A percentile compares a stretch with the other conserved stretches of the same genome.
These are phyloP conservation scores for Verticillium nubilum DNA, from an alignment of 2,329 filamentous ascomycete genomes.

Conservation along the genomic window DNA sequence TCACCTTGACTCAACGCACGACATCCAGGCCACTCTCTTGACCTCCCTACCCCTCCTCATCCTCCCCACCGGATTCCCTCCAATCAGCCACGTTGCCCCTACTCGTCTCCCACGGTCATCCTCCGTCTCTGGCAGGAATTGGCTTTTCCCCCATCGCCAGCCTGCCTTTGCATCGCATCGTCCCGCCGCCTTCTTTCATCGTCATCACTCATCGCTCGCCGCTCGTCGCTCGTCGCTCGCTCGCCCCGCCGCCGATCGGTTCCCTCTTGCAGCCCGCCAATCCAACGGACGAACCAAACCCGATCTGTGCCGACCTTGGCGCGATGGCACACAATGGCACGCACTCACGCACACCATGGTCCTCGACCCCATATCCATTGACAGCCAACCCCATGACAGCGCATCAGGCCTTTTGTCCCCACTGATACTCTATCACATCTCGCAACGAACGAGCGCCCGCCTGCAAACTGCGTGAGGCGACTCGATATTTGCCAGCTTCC, in stretches of 20 bases:
- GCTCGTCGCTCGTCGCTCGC: too few species aligned
- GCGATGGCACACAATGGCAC: neutral
- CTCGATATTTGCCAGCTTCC: neutral
- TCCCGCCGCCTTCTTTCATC: neutral
- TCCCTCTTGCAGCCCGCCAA: neutral
- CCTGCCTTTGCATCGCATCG: neutral
- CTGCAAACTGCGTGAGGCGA: neutral
- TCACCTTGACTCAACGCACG: neutral
- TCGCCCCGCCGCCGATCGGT: neutral
- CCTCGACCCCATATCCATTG: neutral
- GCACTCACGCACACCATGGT: neutral
- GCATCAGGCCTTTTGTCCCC: neutral
- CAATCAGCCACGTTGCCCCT: neutral
- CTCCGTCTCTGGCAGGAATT: neutral
- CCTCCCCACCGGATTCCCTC: neutral
- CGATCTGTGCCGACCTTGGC: neutral
- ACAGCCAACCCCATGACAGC: neutral
- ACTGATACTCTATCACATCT: neutral
- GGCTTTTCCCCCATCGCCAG: neutral
- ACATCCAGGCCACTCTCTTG: neutral
- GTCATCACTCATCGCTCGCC: neutral
- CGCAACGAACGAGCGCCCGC: neutral
- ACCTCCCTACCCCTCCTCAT: neutral
- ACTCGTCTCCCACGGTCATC: neutral
- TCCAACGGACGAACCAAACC: neutral